Percentiles rank a stretch among this genome's conserved stretches.
Evolutionary conservation across 805 yeast species (phyloP).

Genomic region (Candida endomychidarum): DNA sequence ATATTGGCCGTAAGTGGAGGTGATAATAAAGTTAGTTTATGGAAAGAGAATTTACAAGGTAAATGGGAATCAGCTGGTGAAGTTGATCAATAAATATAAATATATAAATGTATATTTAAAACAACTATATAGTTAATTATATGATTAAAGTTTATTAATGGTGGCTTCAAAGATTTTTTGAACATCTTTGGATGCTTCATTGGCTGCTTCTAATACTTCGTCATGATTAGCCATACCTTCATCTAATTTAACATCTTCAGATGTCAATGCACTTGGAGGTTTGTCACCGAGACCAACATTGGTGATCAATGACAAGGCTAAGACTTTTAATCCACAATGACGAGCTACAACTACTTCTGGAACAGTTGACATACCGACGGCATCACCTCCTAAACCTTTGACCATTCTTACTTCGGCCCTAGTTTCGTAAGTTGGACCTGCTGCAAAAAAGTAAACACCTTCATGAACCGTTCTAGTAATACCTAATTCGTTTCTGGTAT

Average conservation of each 20-base stretch:
- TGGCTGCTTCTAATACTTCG: conserved; percentile 87
- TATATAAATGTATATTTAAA: background rate
- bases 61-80: conserved; percentile 98
- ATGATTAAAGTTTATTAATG: conserved; percentile 41
- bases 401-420: conserved; percentile 88
- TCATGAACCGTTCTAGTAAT: conserved; percentile 71
- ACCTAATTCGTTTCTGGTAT: conserved; percentile 44
- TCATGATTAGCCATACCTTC: conserved; percentile 85
- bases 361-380: conserved; percentile 97
- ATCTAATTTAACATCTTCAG: conserved; percentile 51
- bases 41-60: conserved; percentile 93
- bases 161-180: conserved; percentile 65
- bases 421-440: conserved; percentile 94
- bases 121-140: conserved; percentile 2
- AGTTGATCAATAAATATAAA: conserved; percentile 64
- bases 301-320: conserved; percentile 85
- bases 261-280: conserved; percentile 66
- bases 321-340: conserved; percentile 77
- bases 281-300: conserved; percentile 72
- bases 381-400: conserved; percentile 76
- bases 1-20: conserved; percentile 95
- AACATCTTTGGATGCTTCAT: conserved; percentile 78
- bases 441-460: conserved; percentile 80
- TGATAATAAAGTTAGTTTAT: conserved; percentile 90
- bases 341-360: conserved; percentile 94